Percentiles rank a stretch among this genome's conserved stretches.
These are phyloP conservation scores for Diplodia intermedia DNA, from an alignment of 2,329 filamentous ascomycete genomes.

Conservation along the genomic window DNA sequence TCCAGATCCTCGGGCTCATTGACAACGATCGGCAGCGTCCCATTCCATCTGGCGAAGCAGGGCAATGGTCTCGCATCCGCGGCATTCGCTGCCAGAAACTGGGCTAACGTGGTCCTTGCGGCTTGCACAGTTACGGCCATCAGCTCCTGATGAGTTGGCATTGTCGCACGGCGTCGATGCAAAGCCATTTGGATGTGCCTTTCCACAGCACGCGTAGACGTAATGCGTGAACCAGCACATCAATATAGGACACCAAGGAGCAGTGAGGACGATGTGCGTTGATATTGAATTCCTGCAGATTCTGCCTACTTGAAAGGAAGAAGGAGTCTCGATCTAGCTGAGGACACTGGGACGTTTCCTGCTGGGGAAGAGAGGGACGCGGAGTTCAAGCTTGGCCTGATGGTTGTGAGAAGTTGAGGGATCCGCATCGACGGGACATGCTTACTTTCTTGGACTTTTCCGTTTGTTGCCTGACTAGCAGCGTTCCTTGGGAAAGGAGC, in stretches of 20 bases:
- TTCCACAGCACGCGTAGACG: conserved; percentile 21
- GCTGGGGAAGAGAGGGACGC: too few species aligned
- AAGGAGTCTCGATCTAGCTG: not conserved
- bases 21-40: conserved; percentile 3
- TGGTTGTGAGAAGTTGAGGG: not conserved
- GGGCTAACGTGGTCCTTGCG: conserved; percentile 26
- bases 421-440: not conserved
- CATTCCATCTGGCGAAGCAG: conserved; percentile 4
- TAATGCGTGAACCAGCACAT: conserved; percentile 32
- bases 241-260: not conserved
- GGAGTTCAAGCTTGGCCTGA: not conserved
- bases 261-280: not conserved
- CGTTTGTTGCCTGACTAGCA: not conserved
- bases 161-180: not conserved
- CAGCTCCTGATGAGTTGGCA: not conserved
- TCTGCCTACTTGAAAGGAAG: not conserved
- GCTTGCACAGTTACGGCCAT: conserved; percentile 7
- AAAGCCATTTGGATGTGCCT: conserved; percentile 20
- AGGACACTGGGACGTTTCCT: not conserved
- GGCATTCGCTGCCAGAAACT: conserved; percentile 6
- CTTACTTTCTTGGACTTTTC: not conserved
- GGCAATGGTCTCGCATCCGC: conserved; percentile 12
- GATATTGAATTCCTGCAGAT: not conserved
- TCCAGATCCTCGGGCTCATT: not conserved
- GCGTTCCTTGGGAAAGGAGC: not conserved